Base-by-base conservation (phyloP, 768 basidiomycete species). In the Leccinum ochraceum region DNA sequence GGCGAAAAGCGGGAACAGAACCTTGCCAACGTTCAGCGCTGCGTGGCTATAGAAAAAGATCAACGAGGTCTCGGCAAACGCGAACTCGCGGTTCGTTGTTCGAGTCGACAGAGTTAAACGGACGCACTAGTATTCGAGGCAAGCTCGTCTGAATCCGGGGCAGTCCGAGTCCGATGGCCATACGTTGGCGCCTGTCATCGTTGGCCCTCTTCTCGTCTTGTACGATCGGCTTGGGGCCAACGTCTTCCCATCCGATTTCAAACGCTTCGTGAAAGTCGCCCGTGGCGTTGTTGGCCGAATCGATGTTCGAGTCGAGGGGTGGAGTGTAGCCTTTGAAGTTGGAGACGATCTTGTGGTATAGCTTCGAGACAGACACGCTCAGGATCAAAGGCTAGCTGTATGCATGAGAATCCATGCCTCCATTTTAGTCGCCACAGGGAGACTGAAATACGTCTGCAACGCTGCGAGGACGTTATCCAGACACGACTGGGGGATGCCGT, bases 251-350 rank as follows among this genome's bases (percentile, higher is more conserved):
- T 3, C 92, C 92, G 59, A 96, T 80, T 67, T 94, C 89, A 71
- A 95, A 96, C 3, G 89, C 94, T 72, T 98, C 94, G 69, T 95
- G 92, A 57, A 95, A 74, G 69, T 98, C 95, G 1, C 94, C 94
- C 17, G 82, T 76, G 52, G 83, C 81, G 24, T 82, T 77, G 50
- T 85, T 85, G 7, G 65, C 57, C 0, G 90, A 86, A 66, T 94
- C 83, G 57, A 86, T 88, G 70, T 93, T 93, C 54, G 83, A 85
- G 57, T 86, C 87, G 8, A 88, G 78, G 2, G 93, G 71, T 3
- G 86, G 83, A 54, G 79, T 87, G 72, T 90, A 91, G 17, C 89
- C 89, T 69, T 88, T 91, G 78, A 92, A 95, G 69, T 87, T 88
- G 0, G 83, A 72, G 1, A 82, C 81, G 59, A 83, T 87, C 54